Percentiles rank a stretch among this genome's conserved stretches.
These are phyloP conservation scores for Pseudogymnoascus sp. DNA, from an alignment of 2,329 filamentous ascomycete genomes.

Conservation along the genomic window DNA sequence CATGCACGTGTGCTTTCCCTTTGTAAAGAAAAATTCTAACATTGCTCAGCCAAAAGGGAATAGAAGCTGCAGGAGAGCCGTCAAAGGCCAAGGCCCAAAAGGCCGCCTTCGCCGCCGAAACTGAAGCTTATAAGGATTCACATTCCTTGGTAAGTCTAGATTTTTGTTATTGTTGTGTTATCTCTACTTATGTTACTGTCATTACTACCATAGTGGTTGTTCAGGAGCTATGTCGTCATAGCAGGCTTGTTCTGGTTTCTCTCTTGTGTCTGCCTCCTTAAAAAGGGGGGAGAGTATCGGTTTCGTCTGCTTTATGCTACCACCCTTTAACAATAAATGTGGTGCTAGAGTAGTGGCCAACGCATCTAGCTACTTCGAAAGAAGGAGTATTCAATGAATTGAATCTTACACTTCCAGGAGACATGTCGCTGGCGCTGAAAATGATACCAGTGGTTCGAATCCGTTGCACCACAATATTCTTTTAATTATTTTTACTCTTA, in stretches of 20 bases:
- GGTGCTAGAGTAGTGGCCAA: background rate
- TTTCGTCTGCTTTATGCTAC: background rate
- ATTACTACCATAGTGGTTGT: background rate
- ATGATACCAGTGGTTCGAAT: background rate
- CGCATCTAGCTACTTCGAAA: background rate
- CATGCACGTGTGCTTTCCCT: conserved; percentile 43
- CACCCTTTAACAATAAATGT: background rate
- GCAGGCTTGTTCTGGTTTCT: background rate
- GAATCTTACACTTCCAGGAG: background rate
- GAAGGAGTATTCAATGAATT: conserved; percentile 22
- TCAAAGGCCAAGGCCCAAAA: conserved; percentile 44
- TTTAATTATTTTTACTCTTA: background rate
- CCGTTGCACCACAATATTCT: background rate
- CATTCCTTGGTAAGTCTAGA: conserved; percentile 47
- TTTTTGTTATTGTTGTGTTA: background rate
- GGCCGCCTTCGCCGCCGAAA: conserved; percentile 59
- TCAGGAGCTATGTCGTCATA: background rate
- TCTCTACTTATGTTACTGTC: conserved; percentile 14
- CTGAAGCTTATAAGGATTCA: conserved; percentile 53
- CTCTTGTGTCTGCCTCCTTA: background rate
- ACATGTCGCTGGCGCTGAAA: background rate
- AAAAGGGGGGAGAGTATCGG: background rate
- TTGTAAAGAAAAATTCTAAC: background rate
- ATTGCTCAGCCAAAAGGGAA: conserved; percentile 17
- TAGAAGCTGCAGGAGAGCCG: conserved; percentile 34